phyloP scores from a whole-genome alignment of 1,284 basidiomycete genomes.

The Kalmanozyma brasiliensis region DNA sequence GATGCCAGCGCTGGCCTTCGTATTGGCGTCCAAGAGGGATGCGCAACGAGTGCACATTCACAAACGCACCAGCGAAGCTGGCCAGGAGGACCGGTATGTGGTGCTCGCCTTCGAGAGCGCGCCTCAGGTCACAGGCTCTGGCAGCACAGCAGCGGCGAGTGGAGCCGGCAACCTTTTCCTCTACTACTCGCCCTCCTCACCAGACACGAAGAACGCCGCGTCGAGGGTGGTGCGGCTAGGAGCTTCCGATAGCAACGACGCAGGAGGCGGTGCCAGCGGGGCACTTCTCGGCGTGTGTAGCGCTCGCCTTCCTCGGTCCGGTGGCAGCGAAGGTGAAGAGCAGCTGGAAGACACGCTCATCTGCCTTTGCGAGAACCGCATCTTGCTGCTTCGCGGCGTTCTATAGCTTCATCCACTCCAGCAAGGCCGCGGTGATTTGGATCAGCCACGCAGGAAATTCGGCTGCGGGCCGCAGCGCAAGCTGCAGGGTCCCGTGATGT shows the following conservation, averaged over 20 bases:
- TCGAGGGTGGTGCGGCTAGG: conserved; percentile 49
- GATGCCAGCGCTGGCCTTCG: conserved; percentile 88
- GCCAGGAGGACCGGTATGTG: conserved; percentile 14
- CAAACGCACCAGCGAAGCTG: conserved; percentile 1
- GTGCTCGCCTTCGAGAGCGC: conserved; percentile 51
- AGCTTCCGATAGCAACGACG: not conserved
- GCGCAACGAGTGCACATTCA: conserved; percentile 57
- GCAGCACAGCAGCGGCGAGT: conserved; percentile 2
- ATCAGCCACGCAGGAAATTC: too few relatives aligned
- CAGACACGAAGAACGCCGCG: conserved; percentile 14
- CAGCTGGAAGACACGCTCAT: conserved; percentile 22
- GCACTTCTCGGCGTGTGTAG: conserved; percentile 37
- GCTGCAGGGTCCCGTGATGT: conserved; percentile 37
- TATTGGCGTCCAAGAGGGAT: conserved; percentile 83
- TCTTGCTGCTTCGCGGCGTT: conserved; percentile 36
- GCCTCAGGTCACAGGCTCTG: conserved; percentile 31
- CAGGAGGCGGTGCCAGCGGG: conserved; percentile 13
- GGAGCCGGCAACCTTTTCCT: conserved; percentile 59
- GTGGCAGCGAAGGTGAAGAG: not conserved
- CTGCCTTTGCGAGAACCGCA: conserved; percentile 41
- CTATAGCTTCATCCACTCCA: conserved; percentile 1
- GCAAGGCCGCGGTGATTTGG: not conserved
- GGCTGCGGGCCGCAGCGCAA: not conserved
- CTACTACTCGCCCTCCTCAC: conserved; percentile 36
- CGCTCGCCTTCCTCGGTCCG: conserved; percentile 2